Percentiles rank a stretch among this genome's conserved stretches.
Conservation (phyloP, 2,329 filamentous ascomycete species). For the Byssoonygena ceratinophila region DNA sequence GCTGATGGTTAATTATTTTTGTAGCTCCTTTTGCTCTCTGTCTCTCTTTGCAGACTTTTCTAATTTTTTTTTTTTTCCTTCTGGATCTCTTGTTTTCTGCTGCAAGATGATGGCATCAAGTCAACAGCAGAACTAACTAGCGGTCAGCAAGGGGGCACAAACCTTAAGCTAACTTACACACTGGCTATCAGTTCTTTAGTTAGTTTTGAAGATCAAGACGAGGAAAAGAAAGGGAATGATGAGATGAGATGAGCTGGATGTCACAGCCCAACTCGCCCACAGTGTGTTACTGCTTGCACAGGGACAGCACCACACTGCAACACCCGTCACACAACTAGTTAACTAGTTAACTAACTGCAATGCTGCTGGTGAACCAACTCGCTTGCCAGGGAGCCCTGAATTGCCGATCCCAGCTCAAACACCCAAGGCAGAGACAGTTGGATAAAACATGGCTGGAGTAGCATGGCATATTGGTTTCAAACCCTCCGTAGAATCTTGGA, state of each 20-base stretch:
- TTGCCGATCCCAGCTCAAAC: constrained; percentile 10
- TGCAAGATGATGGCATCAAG: constrained; percentile 12
- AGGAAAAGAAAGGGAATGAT: neutral
- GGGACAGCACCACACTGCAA: too few species aligned
- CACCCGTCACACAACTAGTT: neutral
- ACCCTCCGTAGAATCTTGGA: too few species aligned
- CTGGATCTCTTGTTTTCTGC: neutral
- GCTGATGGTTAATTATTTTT: too few species aligned
- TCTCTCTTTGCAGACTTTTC: neutral
- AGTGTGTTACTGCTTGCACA: too few species aligned
- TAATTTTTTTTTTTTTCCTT: neutral
- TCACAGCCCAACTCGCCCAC: too few species aligned
- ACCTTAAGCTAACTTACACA: constrained; percentile 7
- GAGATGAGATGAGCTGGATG: neutral
- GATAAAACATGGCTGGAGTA: too few species aligned
- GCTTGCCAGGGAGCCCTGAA: too few species aligned
- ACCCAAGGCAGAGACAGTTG: too few species aligned
- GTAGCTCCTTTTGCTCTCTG: neutral
- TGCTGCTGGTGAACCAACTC: too few species aligned
- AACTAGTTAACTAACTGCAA: neutral
- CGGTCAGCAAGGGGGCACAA: constrained; percentile 8
- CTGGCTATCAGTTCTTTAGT: too few species aligned
- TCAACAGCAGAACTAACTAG: neutral
- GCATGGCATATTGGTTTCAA: too few species aligned
- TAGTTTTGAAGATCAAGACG: neutral